These are phyloP conservation scores for Delonix regia DNA, from an alignment of 306 rosid genomes.

Conservation along the genomic window DNA sequence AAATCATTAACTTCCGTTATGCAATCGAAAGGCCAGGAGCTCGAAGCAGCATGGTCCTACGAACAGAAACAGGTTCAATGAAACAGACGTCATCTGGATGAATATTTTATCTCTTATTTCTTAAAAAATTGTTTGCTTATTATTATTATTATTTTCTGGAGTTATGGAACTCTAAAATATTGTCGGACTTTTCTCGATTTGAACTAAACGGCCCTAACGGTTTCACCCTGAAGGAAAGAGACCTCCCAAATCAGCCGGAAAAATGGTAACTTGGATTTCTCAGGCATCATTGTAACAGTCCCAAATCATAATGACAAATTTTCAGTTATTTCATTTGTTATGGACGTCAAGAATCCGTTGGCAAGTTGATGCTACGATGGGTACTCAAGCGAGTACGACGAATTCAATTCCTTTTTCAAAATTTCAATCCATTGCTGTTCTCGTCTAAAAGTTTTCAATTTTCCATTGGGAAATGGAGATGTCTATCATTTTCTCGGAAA, in stretches of 20 bases:
- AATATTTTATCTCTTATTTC: background rate
- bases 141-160: background rate
- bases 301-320: background rate
- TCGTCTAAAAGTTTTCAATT: background rate
- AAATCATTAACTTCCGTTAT: too few relatives aligned
- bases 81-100: too few relatives aligned
- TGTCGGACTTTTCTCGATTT: background rate
- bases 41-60: too few relatives aligned
- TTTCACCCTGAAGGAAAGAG: background rate
- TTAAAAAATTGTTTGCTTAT: too few relatives aligned
- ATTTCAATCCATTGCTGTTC: constrained; percentile 29
- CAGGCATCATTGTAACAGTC: background rate
- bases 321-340: background rate
- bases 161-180: background rate
- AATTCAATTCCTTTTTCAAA: constrained; percentile 32
- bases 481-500: constrained; percentile 32
- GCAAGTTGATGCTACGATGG: constrained; percentile 13
- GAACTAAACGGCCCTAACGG: background rate
- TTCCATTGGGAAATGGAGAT: background rate
- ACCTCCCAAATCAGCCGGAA: background rate
- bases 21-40: too few relatives aligned
- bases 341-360: constrained; percentile 24
- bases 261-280: background rate
- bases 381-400: background rate
- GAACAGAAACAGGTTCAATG: too few relatives aligned